Conservation (phyloP, 225 moss, liverwort and hornwort species). For the Thuidium tamariscinum region DNA sequence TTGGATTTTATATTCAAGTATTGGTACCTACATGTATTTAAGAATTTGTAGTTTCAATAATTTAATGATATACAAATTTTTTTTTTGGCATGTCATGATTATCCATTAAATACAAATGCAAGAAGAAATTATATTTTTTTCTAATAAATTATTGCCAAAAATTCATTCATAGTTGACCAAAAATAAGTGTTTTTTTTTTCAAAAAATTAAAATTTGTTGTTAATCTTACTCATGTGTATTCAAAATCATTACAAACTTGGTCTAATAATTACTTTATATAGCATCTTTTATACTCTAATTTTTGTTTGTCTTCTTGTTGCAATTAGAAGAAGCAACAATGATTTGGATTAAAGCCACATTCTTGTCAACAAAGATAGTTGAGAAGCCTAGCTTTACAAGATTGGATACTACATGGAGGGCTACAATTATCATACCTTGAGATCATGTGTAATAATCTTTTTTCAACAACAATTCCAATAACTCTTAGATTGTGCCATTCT, state of each 20-base stretch:
- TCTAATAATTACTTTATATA: background rate
- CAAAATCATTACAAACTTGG: background rate
- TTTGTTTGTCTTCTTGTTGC: background rate
- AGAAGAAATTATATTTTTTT: accelerated
- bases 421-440: background rate
- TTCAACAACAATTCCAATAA: background rate
- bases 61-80: accelerated
- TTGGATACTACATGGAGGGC: accelerated
- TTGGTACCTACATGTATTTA: background rate
- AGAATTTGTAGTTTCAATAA: background rate
- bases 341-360: background rate
- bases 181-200: background rate
- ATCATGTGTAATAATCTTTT: background rate
- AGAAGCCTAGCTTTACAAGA: accelerated
- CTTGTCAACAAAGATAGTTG: background rate
- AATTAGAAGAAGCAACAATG: background rate
- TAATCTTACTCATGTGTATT: background rate
- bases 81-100: background rate
- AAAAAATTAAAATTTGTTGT: background rate
- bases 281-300: background rate
- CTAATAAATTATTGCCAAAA: no score
- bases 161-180: background rate
- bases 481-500: accelerated
- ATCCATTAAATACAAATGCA: accelerated
- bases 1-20: background rate